These are phyloP conservation scores for Allodekkera sacchari DNA, from an alignment of 805 yeast genomes.

Conservation along the genomic window DNA sequence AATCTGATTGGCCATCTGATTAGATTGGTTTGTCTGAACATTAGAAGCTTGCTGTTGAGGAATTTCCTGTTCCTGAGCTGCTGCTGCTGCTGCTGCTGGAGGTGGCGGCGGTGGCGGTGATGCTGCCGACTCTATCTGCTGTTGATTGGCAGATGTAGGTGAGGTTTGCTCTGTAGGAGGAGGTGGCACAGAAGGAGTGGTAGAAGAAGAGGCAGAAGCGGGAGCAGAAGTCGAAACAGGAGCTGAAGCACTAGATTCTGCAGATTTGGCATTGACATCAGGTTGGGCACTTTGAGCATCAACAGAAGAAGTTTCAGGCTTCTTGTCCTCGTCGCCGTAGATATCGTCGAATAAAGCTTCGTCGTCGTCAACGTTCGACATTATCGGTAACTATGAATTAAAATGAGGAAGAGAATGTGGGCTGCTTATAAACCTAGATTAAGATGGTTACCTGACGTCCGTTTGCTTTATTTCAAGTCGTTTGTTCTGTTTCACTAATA, in stretches of 20 bases:
- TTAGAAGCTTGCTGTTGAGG: slow-evolving; percentile 11
- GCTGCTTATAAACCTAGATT: too few species aligned
- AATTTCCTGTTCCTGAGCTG: slow-evolving; percentile 3
- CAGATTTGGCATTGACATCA: too few species aligned
- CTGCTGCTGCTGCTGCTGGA: slow-evolving; percentile 3
- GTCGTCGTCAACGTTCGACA: slow-evolving; percentile 79
- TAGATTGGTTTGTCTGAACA: background rate
- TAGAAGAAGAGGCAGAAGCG: too few species aligned
- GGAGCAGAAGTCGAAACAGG: too few species aligned
- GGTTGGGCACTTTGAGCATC: slow-evolving; percentile 10
- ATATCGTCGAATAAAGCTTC: slow-evolving; percentile 92
- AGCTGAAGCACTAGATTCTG: slow-evolving; percentile 11
- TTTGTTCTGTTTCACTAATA: too few species aligned
- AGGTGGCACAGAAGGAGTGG: slow-evolving; percentile 4
- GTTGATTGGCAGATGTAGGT: slow-evolving; percentile 7
- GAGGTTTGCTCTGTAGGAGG: slow-evolving; percentile 1
- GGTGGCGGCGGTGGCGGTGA: slow-evolving; percentile 4
- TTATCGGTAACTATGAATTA: too few species aligned
- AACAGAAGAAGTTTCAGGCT: slow-evolving; percentile 6
- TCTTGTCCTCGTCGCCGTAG: slow-evolving; percentile 34
- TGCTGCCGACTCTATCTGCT: slow-evolving; percentile 2
- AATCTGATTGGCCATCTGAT: background rate
- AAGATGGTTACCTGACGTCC: too few species aligned
- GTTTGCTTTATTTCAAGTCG: too few species aligned
- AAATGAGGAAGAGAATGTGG: too few species aligned